Conservation (phyloP, 2,329 filamentous ascomycete genomes). For the Coleophoma cylindrospora region DNA sequence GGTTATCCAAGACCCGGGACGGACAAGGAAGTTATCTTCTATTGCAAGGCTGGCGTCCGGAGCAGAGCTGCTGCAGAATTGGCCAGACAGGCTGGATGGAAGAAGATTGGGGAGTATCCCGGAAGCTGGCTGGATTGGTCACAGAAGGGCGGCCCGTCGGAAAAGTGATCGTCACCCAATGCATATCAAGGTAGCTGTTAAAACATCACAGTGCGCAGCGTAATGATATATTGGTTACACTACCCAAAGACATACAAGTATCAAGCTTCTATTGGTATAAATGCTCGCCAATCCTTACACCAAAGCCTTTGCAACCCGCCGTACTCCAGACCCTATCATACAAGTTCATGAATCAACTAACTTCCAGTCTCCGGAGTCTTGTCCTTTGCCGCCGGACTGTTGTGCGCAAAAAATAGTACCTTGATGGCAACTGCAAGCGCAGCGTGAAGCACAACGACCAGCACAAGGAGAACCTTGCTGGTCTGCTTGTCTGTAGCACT, state of each 20-base stretch:
- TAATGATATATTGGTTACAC: too few species aligned
- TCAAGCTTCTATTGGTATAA: neutral
- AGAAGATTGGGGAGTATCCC: slow-evolving; percentile 63
- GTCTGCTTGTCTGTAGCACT: slow-evolving; percentile 90
- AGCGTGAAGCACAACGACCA: slow-evolving; percentile 81
- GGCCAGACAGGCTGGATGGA: slow-evolving; percentile 73
- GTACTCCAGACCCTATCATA: neutral
- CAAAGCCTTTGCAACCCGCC: neutral
- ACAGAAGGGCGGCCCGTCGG: slow-evolving; percentile 53
- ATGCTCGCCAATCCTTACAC: neutral
- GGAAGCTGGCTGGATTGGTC: slow-evolving; percentile 84
- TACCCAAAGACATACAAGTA: neutral
- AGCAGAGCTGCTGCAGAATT: slow-evolving; percentile 72
- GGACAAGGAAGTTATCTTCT: slow-evolving; percentile 67
- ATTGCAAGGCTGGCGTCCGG: slow-evolving; percentile 88
- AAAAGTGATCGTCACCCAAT: slow-evolving; percentile 5
- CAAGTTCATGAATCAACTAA: neutral
- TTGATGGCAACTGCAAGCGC: slow-evolving; percentile 94
- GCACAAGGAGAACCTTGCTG: slow-evolving; percentile 78
- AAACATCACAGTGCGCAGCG: too few species aligned
- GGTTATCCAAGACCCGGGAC: slow-evolving; percentile 66
- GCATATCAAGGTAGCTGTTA: too few species aligned
- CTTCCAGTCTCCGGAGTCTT: slow-evolving; percentile 4
- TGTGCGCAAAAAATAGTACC: slow-evolving; percentile 89
- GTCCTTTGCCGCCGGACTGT: slow-evolving; percentile 45